Conservation (phyloP, 768 basidiomycete species). For the Pulveroboletus sp. region DNA sequence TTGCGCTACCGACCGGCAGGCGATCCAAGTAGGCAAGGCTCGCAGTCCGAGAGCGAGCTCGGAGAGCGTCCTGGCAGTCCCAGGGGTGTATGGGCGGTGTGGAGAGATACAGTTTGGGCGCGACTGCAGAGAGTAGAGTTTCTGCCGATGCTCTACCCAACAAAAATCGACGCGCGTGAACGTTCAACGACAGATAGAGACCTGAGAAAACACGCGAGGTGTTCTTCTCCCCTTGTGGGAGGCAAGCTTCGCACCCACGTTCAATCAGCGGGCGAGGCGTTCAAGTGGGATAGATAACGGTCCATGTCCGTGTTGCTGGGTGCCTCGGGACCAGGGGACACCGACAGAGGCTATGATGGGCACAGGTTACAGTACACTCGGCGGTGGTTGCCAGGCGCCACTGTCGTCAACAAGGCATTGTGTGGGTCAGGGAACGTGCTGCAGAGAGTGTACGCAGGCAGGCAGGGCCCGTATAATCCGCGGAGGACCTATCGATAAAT, state of each 20-base stretch:
- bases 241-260: conserved; percentile 23
- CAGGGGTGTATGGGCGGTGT: background rate
- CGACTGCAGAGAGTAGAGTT: background rate
- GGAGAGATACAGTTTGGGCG: too few species aligned
- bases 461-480: conserved; percentile 2
- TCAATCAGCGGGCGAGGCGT: conserved; percentile 10
- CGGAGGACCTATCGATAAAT: conserved; percentile 6
- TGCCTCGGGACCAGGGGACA: background rate
- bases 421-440: background rate
- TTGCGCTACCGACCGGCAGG: background rate
- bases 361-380: background rate
- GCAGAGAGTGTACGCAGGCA: background rate
- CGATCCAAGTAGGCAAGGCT: background rate
- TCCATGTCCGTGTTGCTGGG: background rate
- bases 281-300: background rate
- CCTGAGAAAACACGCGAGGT: conserved; percentile 11
- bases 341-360: background rate
- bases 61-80: background rate
- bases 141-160: conserved; percentile 4
- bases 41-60: background rate
- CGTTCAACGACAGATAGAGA: conserved; percentile 2
- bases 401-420: background rate
- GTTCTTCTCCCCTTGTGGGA: conserved; percentile 8
- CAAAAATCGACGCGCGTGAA: background rate
- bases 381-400: background rate